Conservation (phyloP, 495 filamentous ascomycete genomes). For the Xylaria nigripes region DNA sequence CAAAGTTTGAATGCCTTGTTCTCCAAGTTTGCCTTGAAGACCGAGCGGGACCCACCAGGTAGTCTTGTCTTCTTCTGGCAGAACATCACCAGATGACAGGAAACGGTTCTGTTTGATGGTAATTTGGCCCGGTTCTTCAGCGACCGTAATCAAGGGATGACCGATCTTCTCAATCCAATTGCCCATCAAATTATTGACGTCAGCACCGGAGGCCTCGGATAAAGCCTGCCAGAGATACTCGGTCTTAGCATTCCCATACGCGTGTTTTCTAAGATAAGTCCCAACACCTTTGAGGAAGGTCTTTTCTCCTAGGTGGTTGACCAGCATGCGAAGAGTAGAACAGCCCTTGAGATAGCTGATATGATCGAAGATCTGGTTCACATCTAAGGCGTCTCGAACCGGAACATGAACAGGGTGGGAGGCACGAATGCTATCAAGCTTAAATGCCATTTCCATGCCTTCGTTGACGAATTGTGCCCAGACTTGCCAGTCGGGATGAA, state of each 20-base stretch:
- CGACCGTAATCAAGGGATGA: conserved; percentile 79
- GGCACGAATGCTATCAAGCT: conserved; percentile 76
- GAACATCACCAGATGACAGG: conserved; percentile 79
- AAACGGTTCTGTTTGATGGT: conserved; percentile 78
- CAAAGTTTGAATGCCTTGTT: conserved; percentile 36
- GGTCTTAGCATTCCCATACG: conserved; percentile 91
- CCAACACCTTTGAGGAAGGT: conserved; percentile 84
- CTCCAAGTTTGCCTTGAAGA: conserved; percentile 54
- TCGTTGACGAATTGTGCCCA: conserved; percentile 95
- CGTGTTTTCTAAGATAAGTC: conserved; percentile 77
- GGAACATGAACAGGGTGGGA: conserved; percentile 95
- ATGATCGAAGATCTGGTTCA: conserved; percentile 93
- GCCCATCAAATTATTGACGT: conserved; percentile 81
- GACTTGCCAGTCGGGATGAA: conserved; percentile 90
- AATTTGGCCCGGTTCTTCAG: conserved; percentile 75
- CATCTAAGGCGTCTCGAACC: conserved; percentile 79
- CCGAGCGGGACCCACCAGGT: conserved; percentile 95
- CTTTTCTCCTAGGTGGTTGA: conserved; percentile 72
- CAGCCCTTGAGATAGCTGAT: conserved; percentile 96
- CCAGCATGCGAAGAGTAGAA: conserved; percentile 91
- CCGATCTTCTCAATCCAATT: conserved; percentile 93
- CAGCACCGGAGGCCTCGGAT: conserved; percentile 76
- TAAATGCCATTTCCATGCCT: conserved; percentile 81
- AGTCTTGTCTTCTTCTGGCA: conserved; percentile 74
- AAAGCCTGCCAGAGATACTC: conserved; percentile 89